Base-by-base conservation (phyloP, 768 basidiomycete species). In the Psilocybe tampanensis region DNA sequence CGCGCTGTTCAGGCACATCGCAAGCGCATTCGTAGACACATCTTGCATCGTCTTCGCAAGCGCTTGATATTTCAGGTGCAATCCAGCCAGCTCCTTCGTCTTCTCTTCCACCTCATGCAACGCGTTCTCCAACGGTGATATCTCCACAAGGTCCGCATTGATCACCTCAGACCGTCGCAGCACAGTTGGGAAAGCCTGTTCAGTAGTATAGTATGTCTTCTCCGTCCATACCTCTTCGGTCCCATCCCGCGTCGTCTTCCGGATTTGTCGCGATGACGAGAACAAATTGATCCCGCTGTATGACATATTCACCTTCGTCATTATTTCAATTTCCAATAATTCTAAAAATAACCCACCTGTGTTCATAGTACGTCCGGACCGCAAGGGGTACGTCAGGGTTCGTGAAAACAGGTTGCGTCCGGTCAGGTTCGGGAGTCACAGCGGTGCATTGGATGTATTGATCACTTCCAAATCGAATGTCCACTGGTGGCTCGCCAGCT, bases 391-490 rank as follows among this genome's bases (percentile, higher is more conserved):
- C 94, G 57, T 92, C 90, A 12, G 90, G 88, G 61, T 91, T 92
- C 2, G 83, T 86, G 71, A 98, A 94, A 48, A 96, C 88, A 1
- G 91, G 81, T 1, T 86, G 74, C 3, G 81, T 72, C 8, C 86
- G 85, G 70, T 96, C 86, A 5, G 94, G 92, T 63, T 97, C 94
- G 0, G 95, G 93, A 9, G 77, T 80, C 26, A 95, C 92, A 1
- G 90, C 80, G 1, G 86, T 91, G 65, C 95, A 91, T 72, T 96
- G 95, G 52, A 98, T 93, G 70, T 88, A 92, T 61, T 92, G 91
- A 43, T 88, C 89, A 47, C 76, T 82, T 22, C 92, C 90, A 62
- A 84, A 89, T 19, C 89, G 86, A 54, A 94, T 80, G 60, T 95
- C 92, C 8, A 88, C 87, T 12, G 88, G 80, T 2, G 95, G 92